Conservation (phyloP, 768 basidiomycete genomes). For the Cubamyces lactineus region DNA sequence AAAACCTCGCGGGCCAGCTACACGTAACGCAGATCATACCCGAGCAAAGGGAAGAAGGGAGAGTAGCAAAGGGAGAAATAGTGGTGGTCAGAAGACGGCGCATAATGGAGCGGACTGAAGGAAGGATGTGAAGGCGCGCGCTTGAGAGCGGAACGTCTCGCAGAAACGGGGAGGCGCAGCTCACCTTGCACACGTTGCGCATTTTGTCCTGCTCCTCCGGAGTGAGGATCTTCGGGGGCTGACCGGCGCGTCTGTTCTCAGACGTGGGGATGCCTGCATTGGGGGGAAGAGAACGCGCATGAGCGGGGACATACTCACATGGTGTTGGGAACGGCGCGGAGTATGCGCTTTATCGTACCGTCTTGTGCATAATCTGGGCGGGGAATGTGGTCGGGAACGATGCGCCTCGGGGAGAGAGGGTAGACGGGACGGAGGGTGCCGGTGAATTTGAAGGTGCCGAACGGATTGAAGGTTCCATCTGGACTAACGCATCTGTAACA, state of each 20-base stretch:
- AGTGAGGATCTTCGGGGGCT: constrained; percentile 66
- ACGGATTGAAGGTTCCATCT: constrained; percentile 84
- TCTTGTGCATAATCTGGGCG: constrained; percentile 87
- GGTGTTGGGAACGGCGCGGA: constrained; percentile 38
- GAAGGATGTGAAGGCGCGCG: constrained; percentile 7
- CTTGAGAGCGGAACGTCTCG: constrained; percentile 26
- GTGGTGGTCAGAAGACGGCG: constrained; percentile 17
- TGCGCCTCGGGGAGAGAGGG: constrained; percentile 79
- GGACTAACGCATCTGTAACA: constrained; percentile 6
- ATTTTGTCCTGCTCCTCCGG: constrained; percentile 86
- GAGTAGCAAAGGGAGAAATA: not conserved
- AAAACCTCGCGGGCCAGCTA: constrained; percentile 93
- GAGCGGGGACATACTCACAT: constrained; percentile 31
- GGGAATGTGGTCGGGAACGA: constrained; percentile 81
- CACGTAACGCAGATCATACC: not conserved
- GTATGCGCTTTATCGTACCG: constrained; percentile 48
- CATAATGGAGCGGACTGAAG: constrained; percentile 3
- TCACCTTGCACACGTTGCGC: constrained; percentile 81
- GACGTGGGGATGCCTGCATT: constrained; percentile 57
- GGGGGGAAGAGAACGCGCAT: constrained; percentile 14
- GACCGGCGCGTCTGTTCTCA: constrained; percentile 60
- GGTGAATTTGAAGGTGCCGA: constrained; percentile 76
- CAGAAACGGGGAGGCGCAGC: constrained; percentile 32
- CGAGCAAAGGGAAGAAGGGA: not conserved
- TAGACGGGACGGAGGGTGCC: constrained; percentile 82